These are phyloP conservation scores for Claviceps paspali DNA, from an alignment of 2,329 filamentous ascomycete genomes.

Conservation along the genomic window DNA sequence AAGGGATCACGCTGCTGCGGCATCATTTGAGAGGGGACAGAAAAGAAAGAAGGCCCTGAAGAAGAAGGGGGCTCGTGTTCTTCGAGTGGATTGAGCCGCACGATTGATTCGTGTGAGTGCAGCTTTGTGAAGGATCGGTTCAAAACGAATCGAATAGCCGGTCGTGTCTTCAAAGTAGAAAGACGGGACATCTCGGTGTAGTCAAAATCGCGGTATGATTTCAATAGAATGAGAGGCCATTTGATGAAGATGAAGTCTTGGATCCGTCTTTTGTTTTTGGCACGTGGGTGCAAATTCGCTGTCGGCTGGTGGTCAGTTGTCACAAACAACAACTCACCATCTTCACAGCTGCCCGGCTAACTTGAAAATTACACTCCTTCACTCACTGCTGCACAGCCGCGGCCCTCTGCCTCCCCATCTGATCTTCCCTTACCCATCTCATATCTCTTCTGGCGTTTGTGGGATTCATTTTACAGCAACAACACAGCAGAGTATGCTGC, in stretches of 20 bases:
- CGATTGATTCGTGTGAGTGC: background rate
- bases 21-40: conserved; percentile 60
- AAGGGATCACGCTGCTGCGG: conserved; percentile 59
- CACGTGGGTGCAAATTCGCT: background rate
- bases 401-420: background rate
- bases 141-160: conserved; percentile 6
- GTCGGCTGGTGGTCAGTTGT: conserved; percentile 1
- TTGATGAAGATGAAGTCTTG: background rate
- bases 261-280: no score
- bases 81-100: conserved; percentile 50
- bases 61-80: conserved; percentile 54
- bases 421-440: no score
- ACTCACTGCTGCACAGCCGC: background rate
- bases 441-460: no score
- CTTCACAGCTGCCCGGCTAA: background rate
- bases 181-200: conserved; percentile 13
- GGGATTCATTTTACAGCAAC: background rate
- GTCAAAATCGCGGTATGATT: conserved; percentile 25
- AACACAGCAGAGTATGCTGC: background rate
- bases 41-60: conserved; percentile 70
- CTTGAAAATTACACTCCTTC: no score
- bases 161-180: background rate
- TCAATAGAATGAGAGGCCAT: conserved; percentile 5
- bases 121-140: conserved; percentile 9
- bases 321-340: background rate